Conservation (phyloP, 495 filamentous ascomycete species). For the Xylaria cubensis region DNA sequence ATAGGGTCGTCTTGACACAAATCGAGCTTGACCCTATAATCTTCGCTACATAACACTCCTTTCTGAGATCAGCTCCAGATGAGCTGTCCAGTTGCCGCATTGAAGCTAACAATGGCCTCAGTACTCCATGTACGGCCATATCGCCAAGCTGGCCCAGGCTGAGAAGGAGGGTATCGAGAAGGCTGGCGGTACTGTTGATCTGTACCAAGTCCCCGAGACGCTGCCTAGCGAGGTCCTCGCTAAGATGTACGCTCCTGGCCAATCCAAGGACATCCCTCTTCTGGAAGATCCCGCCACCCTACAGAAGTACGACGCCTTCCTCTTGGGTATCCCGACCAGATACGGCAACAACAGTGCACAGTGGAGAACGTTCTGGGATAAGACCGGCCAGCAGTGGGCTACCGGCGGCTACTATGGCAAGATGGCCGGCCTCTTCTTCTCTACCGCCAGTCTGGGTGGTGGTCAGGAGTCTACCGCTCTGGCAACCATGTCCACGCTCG, state of each 20-base stretch:
- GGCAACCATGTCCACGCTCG: constrained; percentile 82
- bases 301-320: constrained; percentile 85
- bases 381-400: constrained; percentile 75
- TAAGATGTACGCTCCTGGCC: constrained; percentile 86
- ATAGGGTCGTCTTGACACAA: not conserved
- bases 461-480: constrained; percentile 92
- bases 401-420: constrained; percentile 84
- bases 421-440: constrained; percentile 90
- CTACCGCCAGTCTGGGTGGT: constrained; percentile 80
- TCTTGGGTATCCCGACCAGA: constrained; percentile 96
- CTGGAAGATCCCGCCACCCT: constrained; percentile 68
- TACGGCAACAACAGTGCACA: constrained; percentile 98
- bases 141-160: constrained; percentile 79
- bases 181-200: constrained; percentile 77
- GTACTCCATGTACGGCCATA: constrained; percentile 98
- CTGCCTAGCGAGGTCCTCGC: constrained; percentile 79
- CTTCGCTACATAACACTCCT: not conserved
- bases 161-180: constrained; percentile 90
- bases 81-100: not conserved
- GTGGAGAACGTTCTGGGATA: constrained; percentile 91
- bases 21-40: not conserved
- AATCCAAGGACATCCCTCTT: constrained; percentile 69
- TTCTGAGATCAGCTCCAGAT: not conserved
- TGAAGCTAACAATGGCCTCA: constrained; percentile 44
- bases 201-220: constrained; percentile 90